phyloP scores from a whole-genome alignment of 768 basidiomycete species.

The Pilatotrama ljubarskyi region DNA sequence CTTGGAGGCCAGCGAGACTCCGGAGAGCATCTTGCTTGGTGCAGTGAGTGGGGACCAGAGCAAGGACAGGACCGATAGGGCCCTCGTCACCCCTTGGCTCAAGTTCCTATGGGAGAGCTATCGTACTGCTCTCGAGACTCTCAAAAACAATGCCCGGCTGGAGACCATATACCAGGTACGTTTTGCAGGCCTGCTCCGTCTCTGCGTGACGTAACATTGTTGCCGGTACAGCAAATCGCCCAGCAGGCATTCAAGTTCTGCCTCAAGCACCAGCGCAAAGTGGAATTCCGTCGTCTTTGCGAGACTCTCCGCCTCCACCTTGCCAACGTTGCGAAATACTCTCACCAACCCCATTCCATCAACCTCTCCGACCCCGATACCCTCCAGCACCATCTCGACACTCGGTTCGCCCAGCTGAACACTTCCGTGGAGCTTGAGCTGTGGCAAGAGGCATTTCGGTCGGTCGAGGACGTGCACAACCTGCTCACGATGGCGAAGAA shows the following conservation, averaged over 20 bases:
- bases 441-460: conserved; percentile 99
- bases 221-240: conserved; percentile 74
- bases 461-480: conserved; percentile 97
- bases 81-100: conserved; percentile 95
- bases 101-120: conserved; percentile 99
- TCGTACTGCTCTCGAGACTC: conserved; percentile 89
- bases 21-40: conserved; percentile 86
- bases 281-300: conserved; percentile 95
- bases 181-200: background rate
- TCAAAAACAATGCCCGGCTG: conserved; percentile 92
- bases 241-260: conserved; percentile 98
- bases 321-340: conserved; percentile 91
- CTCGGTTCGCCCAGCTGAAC: conserved; percentile 94
- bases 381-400: conserved; percentile 93
- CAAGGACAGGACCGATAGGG: conserved; percentile 92
- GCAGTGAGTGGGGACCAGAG: conserved; percentile 89
- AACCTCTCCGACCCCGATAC: conserved; percentile 95
- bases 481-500: conserved; percentile 93
- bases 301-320: conserved; percentile 96
- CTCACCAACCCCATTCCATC: conserved; percentile 91
- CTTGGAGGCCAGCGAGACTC: conserved; percentile 93
- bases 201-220: conserved; percentile 4
- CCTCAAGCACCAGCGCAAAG: conserved; percentile 88
- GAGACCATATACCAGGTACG: conserved; percentile 92
- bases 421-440: conserved; percentile 97